Conservation (phyloP, 2,329 filamentous ascomycete genomes). For the Beauveria sp. region DNA sequence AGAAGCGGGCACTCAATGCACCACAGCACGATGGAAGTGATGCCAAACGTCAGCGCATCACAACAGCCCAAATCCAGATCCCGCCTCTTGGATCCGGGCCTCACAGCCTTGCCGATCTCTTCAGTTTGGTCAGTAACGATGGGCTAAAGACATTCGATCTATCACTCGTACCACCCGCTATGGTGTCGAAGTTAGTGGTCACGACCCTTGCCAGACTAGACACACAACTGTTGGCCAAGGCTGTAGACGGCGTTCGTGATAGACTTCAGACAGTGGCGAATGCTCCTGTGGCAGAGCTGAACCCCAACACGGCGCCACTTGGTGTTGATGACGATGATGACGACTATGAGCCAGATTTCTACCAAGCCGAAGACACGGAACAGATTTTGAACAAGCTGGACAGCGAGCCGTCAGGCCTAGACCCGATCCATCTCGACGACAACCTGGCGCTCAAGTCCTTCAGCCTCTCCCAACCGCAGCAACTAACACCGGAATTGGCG, state of each 20-base stretch:
- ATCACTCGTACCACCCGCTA: constrained; percentile 63
- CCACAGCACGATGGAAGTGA: constrained; percentile 69
- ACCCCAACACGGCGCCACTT: constrained; percentile 52
- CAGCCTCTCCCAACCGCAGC: constrained; percentile 68
- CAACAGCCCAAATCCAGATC: constrained; percentile 40
- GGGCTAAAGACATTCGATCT: constrained; percentile 77
- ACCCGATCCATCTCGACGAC: constrained; percentile 24
- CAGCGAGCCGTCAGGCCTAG: constrained; percentile 48
- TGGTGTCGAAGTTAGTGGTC: constrained; percentile 76
- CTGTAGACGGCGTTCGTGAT: constrained; percentile 56
- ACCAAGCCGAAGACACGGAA: constrained; percentile 67
- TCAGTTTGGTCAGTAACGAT: constrained; percentile 69
- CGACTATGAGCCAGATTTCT: constrained; percentile 86
- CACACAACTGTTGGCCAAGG: constrained; percentile 58
- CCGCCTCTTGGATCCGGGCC: constrained; percentile 68
- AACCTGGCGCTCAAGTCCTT: constrained; percentile 68
- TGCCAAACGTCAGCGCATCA: constrained; percentile 73
- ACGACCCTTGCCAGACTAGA: constrained; percentile 69
- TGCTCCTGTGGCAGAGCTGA: constrained; percentile 38
- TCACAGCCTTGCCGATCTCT: constrained; percentile 74
- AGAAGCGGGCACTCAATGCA: constrained; percentile 66
- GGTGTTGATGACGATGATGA: constrained; percentile 72
- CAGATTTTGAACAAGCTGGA: constrained; percentile 74
- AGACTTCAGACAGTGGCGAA: constrained; percentile 40
- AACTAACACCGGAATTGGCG: constrained; percentile 63